phyloP scores from a whole-genome alignment of 2,329 filamentous ascomycete species.

The Hypoxylon sp. region DNA sequence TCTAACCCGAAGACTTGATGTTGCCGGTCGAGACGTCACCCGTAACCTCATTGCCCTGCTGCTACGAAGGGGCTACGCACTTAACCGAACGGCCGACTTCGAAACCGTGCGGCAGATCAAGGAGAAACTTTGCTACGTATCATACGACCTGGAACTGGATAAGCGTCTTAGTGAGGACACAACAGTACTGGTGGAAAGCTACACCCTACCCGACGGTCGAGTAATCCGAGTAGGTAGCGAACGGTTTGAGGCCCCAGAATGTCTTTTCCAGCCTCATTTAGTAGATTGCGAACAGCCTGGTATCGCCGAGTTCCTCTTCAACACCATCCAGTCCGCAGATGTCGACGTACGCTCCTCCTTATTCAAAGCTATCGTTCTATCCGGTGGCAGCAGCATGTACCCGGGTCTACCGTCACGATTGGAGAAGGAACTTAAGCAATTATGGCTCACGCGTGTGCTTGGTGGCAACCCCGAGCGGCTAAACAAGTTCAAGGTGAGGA shows the following conservation, averaged over 20 bases:
- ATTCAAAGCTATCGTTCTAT: slow-evolving; percentile 97
- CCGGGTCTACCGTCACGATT: slow-evolving; percentile 92
- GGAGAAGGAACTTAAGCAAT: slow-evolving; percentile 98
- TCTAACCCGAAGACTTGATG: slow-evolving; percentile 92
- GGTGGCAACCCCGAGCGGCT: slow-evolving; percentile 92
- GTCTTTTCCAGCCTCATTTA: slow-evolving; percentile 97
- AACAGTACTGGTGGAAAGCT: slow-evolving; percentile 96
- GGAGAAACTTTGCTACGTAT: slow-evolving; percentile 99
- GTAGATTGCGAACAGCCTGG: slow-evolving; percentile 98
- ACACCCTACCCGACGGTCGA: slow-evolving; percentile 95
- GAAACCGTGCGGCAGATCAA: slow-evolving; percentile 99
- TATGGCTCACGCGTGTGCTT: slow-evolving; percentile 95
- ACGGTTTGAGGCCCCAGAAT: slow-evolving; percentile 97
- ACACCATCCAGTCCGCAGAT: slow-evolving; percentile 96
- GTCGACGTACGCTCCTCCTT: slow-evolving; percentile 94
- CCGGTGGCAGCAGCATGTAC: slow-evolving; percentile 99
- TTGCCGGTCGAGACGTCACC: slow-evolving; percentile 97
- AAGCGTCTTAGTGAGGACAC: slow-evolving; percentile 97
- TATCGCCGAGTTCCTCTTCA: slow-evolving; percentile 97
- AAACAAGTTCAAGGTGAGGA: slow-evolving; percentile 99
- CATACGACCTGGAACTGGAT: slow-evolving; percentile 96
- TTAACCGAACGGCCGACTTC: slow-evolving; percentile 98
- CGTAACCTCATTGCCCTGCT: slow-evolving; percentile 97
- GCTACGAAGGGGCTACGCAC: slow-evolving; percentile 91
- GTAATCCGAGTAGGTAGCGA: slow-evolving; percentile 97